phyloP scores from a whole-genome alignment of 371 early-diverging fungal genomes.

The Mucor plumbeus region DNA sequence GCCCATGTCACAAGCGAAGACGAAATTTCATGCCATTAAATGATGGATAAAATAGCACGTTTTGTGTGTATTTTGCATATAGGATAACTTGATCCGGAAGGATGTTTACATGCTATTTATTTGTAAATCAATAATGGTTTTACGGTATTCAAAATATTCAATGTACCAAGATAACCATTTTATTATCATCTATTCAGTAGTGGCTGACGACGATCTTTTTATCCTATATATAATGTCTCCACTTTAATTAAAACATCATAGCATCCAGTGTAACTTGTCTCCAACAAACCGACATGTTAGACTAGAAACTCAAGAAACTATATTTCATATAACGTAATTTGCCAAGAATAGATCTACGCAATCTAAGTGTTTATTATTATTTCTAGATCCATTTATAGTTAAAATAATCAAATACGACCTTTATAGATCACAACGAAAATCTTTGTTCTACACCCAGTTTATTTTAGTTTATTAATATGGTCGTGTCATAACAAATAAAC shows the following conservation, averaged over 20 bases:
- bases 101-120: neutral
- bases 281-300: constrained; percentile 3
- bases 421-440: neutral
- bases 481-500: constrained; percentile 6
- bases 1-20: neutral
- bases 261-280: neutral
- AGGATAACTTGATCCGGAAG: neutral
- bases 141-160: neutral
- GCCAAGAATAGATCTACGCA: constrained; percentile 11
- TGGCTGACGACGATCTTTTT: neutral
- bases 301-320: neutral
- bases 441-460: neutral
- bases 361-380: neutral
- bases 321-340: constrained; percentile 7
- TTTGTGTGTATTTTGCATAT: neutral
- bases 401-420: constrained; percentile 7
- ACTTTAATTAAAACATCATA: neutral
- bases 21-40: neutral
- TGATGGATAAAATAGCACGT: neutral
- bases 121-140: neutral
- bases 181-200: too few species aligned
- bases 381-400: neutral
- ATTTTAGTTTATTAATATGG: neutral
- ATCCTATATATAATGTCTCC: neutral
- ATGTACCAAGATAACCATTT: too few species aligned